Base-by-base conservation (phyloP, 78 protist genomes). In the Dictyostelium intermedium region DNA sequence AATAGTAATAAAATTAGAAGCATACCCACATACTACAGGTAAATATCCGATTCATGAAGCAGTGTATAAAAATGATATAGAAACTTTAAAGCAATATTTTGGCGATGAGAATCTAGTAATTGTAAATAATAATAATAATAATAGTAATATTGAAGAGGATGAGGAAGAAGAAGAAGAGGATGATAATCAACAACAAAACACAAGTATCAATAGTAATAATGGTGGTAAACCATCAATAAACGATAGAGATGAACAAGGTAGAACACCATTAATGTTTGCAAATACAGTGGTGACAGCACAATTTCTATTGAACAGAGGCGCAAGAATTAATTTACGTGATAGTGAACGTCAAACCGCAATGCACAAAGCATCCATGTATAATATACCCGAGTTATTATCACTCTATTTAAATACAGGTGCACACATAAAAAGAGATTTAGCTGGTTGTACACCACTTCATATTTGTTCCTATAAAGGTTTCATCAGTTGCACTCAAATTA, bases 371-470 rank as follows among this genome's bases (percentile, higher is more conserved):
- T 50, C 87, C 1, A 76, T 63, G 35, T 10, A 45, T 39, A 74
- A 83, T 39, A 7, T 45, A 18, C 34, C 85, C 1, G 94, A 89
- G 0, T 10, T 89, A 3, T 47, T 89, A 61, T 79, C 82, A 66
- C 35, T 80, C 30, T 60, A 35, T 35, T 50, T 89, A 8, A 84
- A 89, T 69, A 23, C 74, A 9, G 94, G 94, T 4, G 94, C 94
- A 30, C 94, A 89, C 53, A 89, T 89, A 18, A 89, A 89, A 47
- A 37, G 94, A 10, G 94, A 89, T 50, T 53, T 37, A 18, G 8
- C 23, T 6, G 94, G 94, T 27, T 89, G 94, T 61, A 89, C 94
- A 32, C 87, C 94, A 66, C 60, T 89, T 5, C 94, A 89, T 89
- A 66, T 89, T 16, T 78, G 82, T 47, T 37, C 82, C 14, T 50